Percentiles rank a stretch among this genome's conserved stretches.
Evolutionary conservation across 108 stramenopile genomes (phyloP).

Genomic region (Discostella pseudostelligera): DNA sequence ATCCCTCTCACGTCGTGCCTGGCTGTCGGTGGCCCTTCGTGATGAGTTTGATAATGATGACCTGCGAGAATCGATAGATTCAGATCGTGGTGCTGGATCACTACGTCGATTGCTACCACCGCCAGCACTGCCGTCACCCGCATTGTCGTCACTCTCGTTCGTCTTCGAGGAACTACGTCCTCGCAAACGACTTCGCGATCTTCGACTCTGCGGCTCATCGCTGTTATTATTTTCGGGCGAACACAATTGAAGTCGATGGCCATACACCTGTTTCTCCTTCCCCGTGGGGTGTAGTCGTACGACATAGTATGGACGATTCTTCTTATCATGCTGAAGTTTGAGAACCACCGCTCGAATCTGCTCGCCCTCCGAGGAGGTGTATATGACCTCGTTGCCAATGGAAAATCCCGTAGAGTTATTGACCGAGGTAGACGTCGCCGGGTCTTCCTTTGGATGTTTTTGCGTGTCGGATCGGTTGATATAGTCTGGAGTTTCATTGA

Average conservation of each 20-base stretch:
- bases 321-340: conserved; percentile 39
- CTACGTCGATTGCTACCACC: not conserved
- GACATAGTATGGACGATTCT: conserved; percentile 42
- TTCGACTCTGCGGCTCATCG: not conserved
- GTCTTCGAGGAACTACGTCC: conserved; percentile 13
- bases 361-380: conserved; percentile 42
- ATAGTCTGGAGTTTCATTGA: not conserved
- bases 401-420: conserved; percentile 10
- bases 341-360: conserved; percentile 25
- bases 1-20: not conserved
- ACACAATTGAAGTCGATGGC: conserved; percentile 32
- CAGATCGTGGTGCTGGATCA: not conserved
- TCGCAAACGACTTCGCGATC: conserved; percentile 1
- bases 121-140: not conserved
- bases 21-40: too few relatives aligned
- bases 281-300: conserved; percentile 20
- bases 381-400: conserved; percentile 26
- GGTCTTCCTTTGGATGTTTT: conserved; percentile 12
- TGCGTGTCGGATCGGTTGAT: not conserved
- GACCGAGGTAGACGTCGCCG: conserved; percentile 5
- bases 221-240: not conserved
- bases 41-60: conserved; percentile 13
- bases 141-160: not conserved
- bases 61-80: conserved; percentile 13
- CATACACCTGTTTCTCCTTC: conserved; percentile 46